Base-by-base conservation (phyloP, 2,329 filamentous ascomycete genomes). In the Alternaria triticina region DNA sequence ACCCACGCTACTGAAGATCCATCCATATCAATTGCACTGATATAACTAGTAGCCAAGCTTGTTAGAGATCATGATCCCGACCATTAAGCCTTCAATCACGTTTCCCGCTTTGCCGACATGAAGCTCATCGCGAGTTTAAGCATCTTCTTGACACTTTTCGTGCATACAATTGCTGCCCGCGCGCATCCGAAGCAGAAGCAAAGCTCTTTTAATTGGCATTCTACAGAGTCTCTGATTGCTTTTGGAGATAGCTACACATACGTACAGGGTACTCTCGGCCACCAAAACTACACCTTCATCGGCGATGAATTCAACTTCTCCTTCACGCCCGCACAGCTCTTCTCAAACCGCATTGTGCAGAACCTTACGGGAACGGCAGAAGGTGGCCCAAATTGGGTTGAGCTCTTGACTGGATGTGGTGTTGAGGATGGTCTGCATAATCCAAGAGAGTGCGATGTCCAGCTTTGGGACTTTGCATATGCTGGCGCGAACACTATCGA, bases 391-490 rank as follows among this genome's bases (percentile, higher is more conserved):
- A 86, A 87, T 59, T 88, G 85, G 85, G 80, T 86, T 6, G 84
- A 87, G 68, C 84, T 81, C 58, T 76, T 88, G 22, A 87, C 86
- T 7, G 73, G 76, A 1, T 87, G 86, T 69, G 85, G 83, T n/a
- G 54, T 83, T 9, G 69, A 82, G 40, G 71, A 79, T 13, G 83
- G 84, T 8, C 70, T 83, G 4, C 83, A 79, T 10, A 76, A 78
- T 3, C 85, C 84, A 3, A 71, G 73, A 25, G 74, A 76, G 20
- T 87, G 86, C 68, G 65, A 78, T 10, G 78, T 75, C 11, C 83
- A 87, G 56, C 78, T 88, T 0, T 88, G 86, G 86, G 82, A 87
- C 59, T 87, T 87, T 68, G 85, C 86, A 0, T 87, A 86, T 63
- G 85, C 83, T 1, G 86, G 86, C 3, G 80, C 84, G 0, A 84